Conservation (phyloP, 148 eudicot genomes). For the Euryodendron excelsum region DNA sequence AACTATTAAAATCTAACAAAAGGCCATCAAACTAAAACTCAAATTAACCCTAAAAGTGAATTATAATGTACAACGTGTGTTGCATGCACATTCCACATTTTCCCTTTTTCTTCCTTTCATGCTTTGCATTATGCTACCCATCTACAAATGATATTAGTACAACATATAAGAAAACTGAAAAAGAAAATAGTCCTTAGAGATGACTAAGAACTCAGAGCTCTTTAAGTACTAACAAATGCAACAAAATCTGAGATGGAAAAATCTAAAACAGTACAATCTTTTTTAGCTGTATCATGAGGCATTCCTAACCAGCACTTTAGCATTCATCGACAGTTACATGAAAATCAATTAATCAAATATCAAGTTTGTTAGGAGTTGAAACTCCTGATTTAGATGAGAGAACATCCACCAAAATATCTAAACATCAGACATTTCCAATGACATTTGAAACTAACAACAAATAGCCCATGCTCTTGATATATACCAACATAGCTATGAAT, state of each 20-base stretch:
- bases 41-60: no score
- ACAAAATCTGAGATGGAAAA: not conserved
- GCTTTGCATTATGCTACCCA: no score
- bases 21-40: no score
- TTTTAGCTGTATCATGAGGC: not conserved
- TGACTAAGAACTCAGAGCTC: constrained; percentile 7
- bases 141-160: not conserved
- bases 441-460: not conserved
- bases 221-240: not conserved
- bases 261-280: not conserved
- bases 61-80: no score
- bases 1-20: no score
- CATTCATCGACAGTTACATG: not conserved
- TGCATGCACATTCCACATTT: no score
- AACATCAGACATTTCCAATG: not conserved
- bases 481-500: not conserved
- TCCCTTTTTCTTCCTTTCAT: no score
- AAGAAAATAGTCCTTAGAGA: not conserved
- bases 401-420: not conserved
- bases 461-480: not conserved
- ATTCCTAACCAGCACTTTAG: not conserved
- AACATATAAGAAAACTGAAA: not conserved
- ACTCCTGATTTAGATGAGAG: not conserved
- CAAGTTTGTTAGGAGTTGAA: not conserved
- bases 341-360: not conserved